phyloP scores from a whole-genome alignment of 2,329 filamentous ascomycete genomes.

The Ceratocystiopsis brevicomis region DNA sequence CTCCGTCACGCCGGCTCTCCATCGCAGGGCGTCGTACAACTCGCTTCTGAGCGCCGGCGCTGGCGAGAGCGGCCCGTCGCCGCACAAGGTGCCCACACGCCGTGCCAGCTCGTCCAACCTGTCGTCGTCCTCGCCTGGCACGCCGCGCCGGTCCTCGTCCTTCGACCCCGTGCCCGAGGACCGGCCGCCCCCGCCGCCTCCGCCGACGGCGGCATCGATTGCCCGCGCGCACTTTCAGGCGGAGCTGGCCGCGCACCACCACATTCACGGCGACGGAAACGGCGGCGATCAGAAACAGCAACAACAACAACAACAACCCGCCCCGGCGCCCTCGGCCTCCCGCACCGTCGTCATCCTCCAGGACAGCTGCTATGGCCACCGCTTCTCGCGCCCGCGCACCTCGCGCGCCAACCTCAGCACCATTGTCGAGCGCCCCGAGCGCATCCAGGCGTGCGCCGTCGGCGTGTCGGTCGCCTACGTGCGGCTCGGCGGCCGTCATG shows the following conservation, averaged over 20 bases:
- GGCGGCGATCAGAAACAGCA: too few relatives aligned
- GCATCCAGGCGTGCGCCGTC: conserved; percentile 65
- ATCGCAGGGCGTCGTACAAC: conserved; percentile 38
- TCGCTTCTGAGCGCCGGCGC: conserved; percentile 30
- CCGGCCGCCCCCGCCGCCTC: conserved; percentile 3
- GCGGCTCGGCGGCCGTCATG: conserved; percentile 64
- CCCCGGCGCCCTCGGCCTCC: conserved; percentile 13
- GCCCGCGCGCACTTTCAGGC: conserved; percentile 50
- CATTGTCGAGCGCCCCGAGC: conserved; percentile 86
- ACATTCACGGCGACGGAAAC: too few relatives aligned
- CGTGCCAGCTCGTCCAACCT: conserved; percentile 28
- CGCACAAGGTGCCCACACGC: conserved; percentile 19
- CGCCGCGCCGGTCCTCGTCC: conserved; percentile 8
- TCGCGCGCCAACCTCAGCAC: conserved; percentile 50
- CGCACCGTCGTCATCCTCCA: conserved; percentile 73
- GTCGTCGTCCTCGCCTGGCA: conserved; percentile 22
- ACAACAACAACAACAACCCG: too few relatives aligned
- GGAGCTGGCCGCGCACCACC: conserved; percentile 34
- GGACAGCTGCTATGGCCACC: conserved; percentile 87
- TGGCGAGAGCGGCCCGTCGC: background rate
- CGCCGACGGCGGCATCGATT: conserved; percentile 32
- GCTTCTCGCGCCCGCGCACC: conserved; percentile 67
- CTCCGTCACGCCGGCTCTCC: conserved; percentile 29
- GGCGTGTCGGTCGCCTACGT: conserved; percentile 81
- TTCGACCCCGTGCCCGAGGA: conserved; percentile 4